These are phyloP conservation scores for Psophocarpus tetragonolobus DNA, from an alignment of 306 rosid genomes.

Conservation along the genomic window DNA sequence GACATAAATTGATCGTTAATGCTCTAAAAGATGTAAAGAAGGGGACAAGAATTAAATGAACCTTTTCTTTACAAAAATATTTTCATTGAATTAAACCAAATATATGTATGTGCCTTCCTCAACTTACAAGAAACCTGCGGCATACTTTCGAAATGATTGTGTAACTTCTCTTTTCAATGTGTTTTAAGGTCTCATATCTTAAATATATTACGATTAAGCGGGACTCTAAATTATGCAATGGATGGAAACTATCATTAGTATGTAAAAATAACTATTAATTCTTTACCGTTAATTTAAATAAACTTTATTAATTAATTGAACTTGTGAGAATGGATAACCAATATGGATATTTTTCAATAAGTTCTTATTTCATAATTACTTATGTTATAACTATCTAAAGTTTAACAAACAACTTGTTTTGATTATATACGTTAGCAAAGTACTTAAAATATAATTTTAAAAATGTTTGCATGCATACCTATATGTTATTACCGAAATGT, in stretches of 20 bases:
- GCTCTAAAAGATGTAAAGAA: constrained; percentile 28
- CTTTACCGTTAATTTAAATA: background rate
- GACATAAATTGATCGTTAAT: background rate
- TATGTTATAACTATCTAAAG: too few species aligned
- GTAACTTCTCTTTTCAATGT: constrained; percentile 34
- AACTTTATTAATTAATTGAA: too few species aligned
- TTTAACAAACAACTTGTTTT: too few species aligned
- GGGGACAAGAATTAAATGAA: constrained; percentile 2
- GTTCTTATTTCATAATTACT: too few species aligned
- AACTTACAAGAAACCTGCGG: constrained; percentile 55
- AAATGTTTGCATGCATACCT: too few species aligned
- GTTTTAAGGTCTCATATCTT: background rate
- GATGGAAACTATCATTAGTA: background rate
- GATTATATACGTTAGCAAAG: too few species aligned
- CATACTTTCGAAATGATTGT: constrained; percentile 36
- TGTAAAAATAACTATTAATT: background rate
- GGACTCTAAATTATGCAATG: background rate
- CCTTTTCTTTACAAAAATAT: constrained; percentile 8
- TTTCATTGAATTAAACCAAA: constrained; percentile 24
- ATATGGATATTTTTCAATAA: too few species aligned
- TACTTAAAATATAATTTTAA: too few species aligned
- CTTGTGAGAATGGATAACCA: too few species aligned
- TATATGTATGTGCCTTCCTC: constrained; percentile 61
- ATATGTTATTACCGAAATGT: too few species aligned
- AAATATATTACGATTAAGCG: too few species aligned